A percentile compares a stretch with the other conserved stretches of the same genome.
Conservation (phyloP, 208 protist species). For the Leishmania mexicana region DNA sequence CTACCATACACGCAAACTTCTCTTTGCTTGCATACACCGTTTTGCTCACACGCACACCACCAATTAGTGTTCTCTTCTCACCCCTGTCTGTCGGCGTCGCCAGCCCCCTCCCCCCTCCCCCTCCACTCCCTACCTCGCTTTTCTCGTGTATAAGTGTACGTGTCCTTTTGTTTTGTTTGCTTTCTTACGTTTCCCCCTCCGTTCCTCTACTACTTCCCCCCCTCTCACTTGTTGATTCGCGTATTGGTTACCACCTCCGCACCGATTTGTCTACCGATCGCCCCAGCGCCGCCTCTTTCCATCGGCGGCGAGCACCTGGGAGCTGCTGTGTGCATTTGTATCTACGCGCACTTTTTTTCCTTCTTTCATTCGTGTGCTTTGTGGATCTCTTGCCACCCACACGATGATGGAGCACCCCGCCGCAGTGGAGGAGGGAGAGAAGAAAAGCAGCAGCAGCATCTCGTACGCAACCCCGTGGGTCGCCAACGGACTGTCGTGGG, state of each 20-base stretch:
- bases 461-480: constrained; percentile 95
- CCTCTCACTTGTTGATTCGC: background rate
- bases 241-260: background rate
- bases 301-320: background rate
- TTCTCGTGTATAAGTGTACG: background rate
- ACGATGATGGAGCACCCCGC: constrained; percentile 14
- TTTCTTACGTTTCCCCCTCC: background rate
- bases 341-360: background rate
- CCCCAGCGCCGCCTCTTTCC: background rate
- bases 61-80: background rate
- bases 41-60: background rate
- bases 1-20: background rate
- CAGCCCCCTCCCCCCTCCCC: too few species aligned
- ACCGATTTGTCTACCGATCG: background rate
- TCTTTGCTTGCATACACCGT: background rate
- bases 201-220: background rate
- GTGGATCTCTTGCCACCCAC: background rate
- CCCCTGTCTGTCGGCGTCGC: background rate
- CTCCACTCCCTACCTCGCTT: too few species aligned
- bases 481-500: constrained; percentile 96
- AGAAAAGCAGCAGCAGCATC: constrained; percentile 50
- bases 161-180: background rate
- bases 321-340: background rate
- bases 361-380: background rate
- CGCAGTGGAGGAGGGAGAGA: constrained; percentile 14